Evolutionary conservation across 2,329 filamentous ascomycete species (phyloP), one percentile per base, ranked within the genome.

Genomic region (Cladophialophora psammophila): DNA sequence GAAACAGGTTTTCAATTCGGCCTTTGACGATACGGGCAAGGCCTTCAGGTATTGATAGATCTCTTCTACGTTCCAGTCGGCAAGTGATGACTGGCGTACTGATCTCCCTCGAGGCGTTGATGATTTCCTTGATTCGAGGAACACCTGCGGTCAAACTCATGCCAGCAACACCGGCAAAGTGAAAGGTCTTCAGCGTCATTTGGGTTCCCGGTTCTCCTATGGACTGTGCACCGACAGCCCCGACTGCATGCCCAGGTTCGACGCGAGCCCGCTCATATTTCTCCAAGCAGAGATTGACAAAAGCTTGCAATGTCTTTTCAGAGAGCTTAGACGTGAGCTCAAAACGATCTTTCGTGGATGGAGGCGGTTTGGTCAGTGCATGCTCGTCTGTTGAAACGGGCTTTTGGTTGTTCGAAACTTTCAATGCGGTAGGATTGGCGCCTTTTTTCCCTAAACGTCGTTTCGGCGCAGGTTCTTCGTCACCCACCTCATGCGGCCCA

Each of bases 121-220:
- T 99, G 73, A 99, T 99, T 84, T 99, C 95, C 82, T 99, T 99
- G 83, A 99, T 99, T 89, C 95, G 94, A 1, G 95, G 95, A 6
- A 99, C 95, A 91, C 95, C 95, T 76, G 97, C 93, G 0, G 95
- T 99, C 76, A 99, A 97, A 86, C 93, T 97, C 95, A 99, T 98
- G 78, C 94, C 94, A 52, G 95, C 95, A 71, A 99, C 95, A 91
- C 95, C 95, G 77, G 95, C 95, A 83, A 99, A 99, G 91, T 98
- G 95, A 88, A 98, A 98, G 77, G 95, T 98, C 82, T 98, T 98
- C 71, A 99, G 82, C 0, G 95, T 99, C 95, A 99, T 99, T 80
- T 99, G 95, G 0, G 95, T 99, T 77, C 95, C 95, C 0, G 95
- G 95, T 76, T 99, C 95, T 80, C 95, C 95, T 74, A 99, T 99